Percentiles rank a stretch among this genome's conserved stretches.
These are phyloP conservation scores for Gaultheria prostrata DNA, from an alignment of 148 eudicot genomes.

Conservation along the genomic window DNA sequence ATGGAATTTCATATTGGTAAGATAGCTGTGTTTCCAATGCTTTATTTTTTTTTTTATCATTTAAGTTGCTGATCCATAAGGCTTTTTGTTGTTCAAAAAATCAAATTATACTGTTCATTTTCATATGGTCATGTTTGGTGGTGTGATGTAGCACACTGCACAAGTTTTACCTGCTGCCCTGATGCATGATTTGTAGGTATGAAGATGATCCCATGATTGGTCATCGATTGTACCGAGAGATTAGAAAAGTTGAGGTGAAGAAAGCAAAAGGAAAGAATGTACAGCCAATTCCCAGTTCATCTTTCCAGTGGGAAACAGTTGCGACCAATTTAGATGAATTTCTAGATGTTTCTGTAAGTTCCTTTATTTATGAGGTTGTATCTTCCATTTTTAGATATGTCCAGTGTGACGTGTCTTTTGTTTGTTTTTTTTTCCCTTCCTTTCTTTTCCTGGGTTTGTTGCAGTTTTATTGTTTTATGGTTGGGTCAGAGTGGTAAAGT, in stretches of 20 bases:
- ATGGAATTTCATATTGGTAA: constrained; percentile 92
- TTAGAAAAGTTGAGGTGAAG: constrained; percentile 73
- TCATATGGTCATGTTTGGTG: neutral
- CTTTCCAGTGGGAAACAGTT: constrained; percentile 88
- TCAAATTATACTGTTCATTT: neutral
- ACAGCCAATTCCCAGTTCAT: constrained; percentile 64
- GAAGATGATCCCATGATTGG: constrained; percentile 92
- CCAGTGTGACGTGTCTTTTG: neutral
- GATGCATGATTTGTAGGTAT: constrained; percentile 51
- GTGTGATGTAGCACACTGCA: neutral
- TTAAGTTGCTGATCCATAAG: neutral
- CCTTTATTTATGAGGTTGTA: constrained; percentile 10
- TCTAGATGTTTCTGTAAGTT: constrained; percentile 86
- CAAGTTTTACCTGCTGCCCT: neutral
- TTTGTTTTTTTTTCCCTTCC: neutral
- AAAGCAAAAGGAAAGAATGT: constrained; percentile 74
- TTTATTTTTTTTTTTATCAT: neutral
- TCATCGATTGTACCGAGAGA: constrained; percentile 88
- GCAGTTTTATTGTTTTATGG: neutral
- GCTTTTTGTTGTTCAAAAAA: neutral
- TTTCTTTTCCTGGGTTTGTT: neutral
- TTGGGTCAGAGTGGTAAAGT: neutral
- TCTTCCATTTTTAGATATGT: neutral
- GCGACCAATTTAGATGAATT: constrained; percentile 99
- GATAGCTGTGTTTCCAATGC: constrained; percentile 7